These are phyloP conservation scores for Pseudocercospora macadamiae DNA, from an alignment of 2,329 filamentous ascomycete genomes.

Conservation along the genomic window DNA sequence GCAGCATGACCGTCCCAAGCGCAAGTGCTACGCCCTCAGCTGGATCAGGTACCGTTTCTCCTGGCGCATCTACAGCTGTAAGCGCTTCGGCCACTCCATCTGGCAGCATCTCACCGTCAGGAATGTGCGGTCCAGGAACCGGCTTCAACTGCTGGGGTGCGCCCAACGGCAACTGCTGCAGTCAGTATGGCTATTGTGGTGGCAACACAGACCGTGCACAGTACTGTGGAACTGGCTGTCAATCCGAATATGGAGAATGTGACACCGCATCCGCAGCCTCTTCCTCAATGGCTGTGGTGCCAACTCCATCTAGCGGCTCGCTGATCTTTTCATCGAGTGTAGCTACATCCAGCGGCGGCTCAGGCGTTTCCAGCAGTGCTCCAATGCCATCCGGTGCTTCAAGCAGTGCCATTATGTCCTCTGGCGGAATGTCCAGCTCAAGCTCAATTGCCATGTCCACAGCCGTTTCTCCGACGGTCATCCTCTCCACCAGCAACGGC, in stretches of 20 bases:
- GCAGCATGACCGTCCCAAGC: constrained; percentile 12
- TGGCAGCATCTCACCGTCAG: constrained; percentile 8
- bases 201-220: constrained; percentile 3
- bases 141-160: constrained; percentile 12
- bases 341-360: neutral
- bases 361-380: neutral
- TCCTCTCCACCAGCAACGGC: constrained; percentile 1
- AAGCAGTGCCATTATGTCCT: neutral
- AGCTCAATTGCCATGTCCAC: neutral
- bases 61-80: neutral
- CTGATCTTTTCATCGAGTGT: neutral
- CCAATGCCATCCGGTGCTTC: neutral
- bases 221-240: constrained; percentile 22
- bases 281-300: neutral
- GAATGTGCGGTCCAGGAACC: constrained; percentile 1
- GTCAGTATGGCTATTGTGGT: constrained; percentile 24
- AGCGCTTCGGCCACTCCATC: constrained; percentile 19
- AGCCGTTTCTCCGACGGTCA: neutral
- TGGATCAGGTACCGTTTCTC: neutral
- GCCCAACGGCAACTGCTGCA: constrained; percentile 11
- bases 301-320: neutral
- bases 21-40: neutral
- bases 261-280: neutral
- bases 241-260: constrained; percentile 11
- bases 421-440: neutral